Evolutionary conservation across 176 grass and related monocot genomes (phyloP).

Genomic region (Aegilops umbellulata): DNA sequence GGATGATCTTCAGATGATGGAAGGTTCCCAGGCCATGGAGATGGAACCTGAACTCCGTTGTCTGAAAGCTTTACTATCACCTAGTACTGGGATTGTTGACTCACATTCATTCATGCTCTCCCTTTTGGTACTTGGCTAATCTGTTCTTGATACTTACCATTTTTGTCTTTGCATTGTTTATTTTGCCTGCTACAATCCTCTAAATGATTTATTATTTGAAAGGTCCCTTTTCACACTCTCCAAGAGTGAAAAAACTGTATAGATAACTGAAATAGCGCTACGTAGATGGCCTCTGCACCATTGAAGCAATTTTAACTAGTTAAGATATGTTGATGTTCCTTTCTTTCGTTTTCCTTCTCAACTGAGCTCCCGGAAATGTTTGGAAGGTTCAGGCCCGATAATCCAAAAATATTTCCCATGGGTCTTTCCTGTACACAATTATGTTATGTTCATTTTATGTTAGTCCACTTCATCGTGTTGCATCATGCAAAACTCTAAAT

Average conservation of each 20-base stretch:
- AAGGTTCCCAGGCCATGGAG: constrained; percentile 61
- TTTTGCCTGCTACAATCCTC: not conserved
- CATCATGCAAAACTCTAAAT: not conserved
- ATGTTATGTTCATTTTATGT: not conserved
- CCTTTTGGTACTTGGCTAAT: constrained; percentile 62
- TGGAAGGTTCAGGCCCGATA: not conserved
- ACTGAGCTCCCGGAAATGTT: not conserved
- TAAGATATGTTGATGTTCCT: not conserved
- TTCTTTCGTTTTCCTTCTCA: not conserved
- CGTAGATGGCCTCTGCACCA: not conserved
- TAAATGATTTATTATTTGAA: not conserved
- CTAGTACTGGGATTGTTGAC: constrained; percentile 84
- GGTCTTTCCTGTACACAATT: not conserved
- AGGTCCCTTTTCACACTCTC: not conserved
- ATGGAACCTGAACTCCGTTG: constrained; percentile 88
- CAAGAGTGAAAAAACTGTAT: not conserved
- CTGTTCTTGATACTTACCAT: not conserved
- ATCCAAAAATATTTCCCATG: not conserved
- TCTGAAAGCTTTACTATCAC: constrained; percentile 78
- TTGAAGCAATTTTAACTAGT: not conserved
- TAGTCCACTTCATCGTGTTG: not conserved
- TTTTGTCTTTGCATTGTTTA: not conserved
- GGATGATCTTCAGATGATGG: constrained; percentile 78
- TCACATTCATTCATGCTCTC: constrained; percentile 93
- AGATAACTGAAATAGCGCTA: not conserved